phyloP scores from a whole-genome alignment of 495 filamentous ascomycete species.

The Aspergillus nidulans region DNA sequence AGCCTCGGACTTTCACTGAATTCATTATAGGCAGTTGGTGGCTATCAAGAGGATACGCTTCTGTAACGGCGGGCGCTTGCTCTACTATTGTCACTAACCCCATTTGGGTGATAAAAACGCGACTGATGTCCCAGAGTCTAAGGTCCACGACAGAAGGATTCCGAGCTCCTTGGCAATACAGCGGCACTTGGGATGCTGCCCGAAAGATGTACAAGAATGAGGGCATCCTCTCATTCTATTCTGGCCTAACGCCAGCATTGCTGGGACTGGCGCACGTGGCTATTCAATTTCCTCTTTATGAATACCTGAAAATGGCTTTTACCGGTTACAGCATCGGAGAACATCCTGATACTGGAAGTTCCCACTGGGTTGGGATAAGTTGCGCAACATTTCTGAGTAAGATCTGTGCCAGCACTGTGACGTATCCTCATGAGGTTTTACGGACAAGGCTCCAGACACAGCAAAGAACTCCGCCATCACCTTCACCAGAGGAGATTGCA shows the following conservation, averaged over 20 bases:
- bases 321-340: constrained; percentile 82
- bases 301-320: constrained; percentile 85
- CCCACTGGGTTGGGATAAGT: constrained; percentile 70
- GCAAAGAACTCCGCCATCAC: constrained; percentile 48
- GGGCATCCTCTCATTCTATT: constrained; percentile 89
- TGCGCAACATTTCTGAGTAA: constrained; percentile 93
- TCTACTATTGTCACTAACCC: constrained; percentile 97
- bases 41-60: constrained; percentile 65
- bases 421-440: constrained; percentile 96
- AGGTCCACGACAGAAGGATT: constrained; percentile 48
- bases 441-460: constrained; percentile 88
- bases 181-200: constrained; percentile 78
- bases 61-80: constrained; percentile 83
- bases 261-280: constrained; percentile 93
- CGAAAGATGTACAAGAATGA: constrained; percentile 92
- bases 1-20: constrained; percentile 8
- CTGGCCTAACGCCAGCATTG: constrained; percentile 86
- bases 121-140: constrained; percentile 84
- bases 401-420: constrained; percentile 87
- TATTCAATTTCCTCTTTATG: constrained; percentile 95
- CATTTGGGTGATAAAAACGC: constrained; percentile 99
- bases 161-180: constrained; percentile 83
- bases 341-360: constrained; percentile 51
- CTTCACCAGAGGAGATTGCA: constrained; percentile 50
- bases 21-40: constrained; percentile 49